Evolutionary conservation across 179 eudicot genomes (phyloP).

Genomic region (Camellia oleifera): DNA sequence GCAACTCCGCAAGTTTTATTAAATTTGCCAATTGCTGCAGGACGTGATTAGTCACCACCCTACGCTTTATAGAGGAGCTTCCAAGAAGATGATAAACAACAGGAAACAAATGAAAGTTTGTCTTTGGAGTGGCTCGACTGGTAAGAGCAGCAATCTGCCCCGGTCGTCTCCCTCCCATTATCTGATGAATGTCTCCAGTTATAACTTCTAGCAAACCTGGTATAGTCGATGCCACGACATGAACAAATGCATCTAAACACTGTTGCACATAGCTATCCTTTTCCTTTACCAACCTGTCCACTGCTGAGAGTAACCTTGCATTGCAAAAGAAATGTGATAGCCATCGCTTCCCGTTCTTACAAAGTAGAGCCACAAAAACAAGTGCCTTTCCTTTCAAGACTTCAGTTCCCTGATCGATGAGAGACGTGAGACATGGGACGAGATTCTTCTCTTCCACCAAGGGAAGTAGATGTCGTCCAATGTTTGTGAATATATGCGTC

Average conservation of each 20-base stretch:
- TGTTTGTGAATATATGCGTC: conserved; percentile 59
- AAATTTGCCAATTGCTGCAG: conserved; percentile 74
- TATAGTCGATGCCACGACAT: conserved; percentile 57
- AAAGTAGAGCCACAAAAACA: conserved; percentile 80
- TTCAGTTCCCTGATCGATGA: conserved; percentile 91
- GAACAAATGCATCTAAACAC: conserved; percentile 67
- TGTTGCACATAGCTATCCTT: conserved; percentile 76
- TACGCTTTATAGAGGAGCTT: conserved; percentile 70
- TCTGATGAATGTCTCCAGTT: conserved; percentile 74
- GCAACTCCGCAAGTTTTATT: conserved; percentile 68
- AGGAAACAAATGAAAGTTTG: conserved; percentile 76
- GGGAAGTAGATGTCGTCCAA: conserved; percentile 66
- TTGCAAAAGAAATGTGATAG: conserved; percentile 78
- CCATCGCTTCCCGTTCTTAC: conserved; percentile 79
- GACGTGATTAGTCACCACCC: conserved; percentile 61
- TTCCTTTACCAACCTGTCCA: conserved; percentile 85
- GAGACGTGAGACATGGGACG: conserved; percentile 70
- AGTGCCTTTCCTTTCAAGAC: conserved; percentile 86
- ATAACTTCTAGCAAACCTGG: conserved; percentile 81
- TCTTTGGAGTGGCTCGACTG: conserved; percentile 66
- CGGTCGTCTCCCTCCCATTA: conserved; percentile 78
- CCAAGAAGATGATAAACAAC: conserved; percentile 88
- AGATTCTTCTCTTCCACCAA: conserved; percentile 83
- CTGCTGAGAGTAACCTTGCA: conserved; percentile 76
- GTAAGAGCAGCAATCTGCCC: conserved; percentile 50